phyloP scores from a whole-genome alignment of 208 protist species.

The Chromosphaera perkinsii region DNA sequence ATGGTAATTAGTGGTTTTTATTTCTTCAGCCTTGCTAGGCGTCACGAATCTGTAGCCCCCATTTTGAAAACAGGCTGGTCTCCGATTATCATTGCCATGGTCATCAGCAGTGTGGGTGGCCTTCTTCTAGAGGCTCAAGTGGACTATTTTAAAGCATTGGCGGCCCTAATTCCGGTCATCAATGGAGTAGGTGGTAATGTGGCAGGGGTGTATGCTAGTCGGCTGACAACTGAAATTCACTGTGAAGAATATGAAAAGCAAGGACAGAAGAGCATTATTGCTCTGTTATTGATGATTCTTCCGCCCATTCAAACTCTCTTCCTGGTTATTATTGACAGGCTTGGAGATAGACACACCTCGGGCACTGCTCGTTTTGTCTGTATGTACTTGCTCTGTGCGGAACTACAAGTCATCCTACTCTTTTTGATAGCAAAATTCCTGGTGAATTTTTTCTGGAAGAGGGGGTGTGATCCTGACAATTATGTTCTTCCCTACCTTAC shows the following conservation, averaged over 20 bases:
- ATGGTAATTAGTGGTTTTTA: not conserved
- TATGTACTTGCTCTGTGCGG: not conserved
- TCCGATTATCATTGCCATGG: conserved; percentile 16
- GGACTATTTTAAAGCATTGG: not conserved
- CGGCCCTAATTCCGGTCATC: conserved; percentile 5
- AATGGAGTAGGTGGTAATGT: conserved; percentile 27
- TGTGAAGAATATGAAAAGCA: not conserved
- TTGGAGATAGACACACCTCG: not conserved
- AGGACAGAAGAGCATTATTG: not conserved
- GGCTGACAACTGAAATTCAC: conserved; percentile 5
- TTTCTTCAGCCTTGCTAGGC: not conserved
- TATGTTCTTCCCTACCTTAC: conserved; percentile 6
- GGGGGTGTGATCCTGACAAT: conserved; percentile 11
- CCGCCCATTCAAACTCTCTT: not conserved
- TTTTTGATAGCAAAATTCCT: no score
- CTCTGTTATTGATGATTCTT: conserved; percentile 1
- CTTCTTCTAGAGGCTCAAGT: conserved; percentile 6
- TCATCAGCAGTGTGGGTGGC: conserved; percentile 13
- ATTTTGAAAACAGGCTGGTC: conserved; percentile 3
- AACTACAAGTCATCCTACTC: not conserved
- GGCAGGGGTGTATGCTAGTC: not conserved
- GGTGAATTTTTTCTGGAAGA: conserved; percentile 4
- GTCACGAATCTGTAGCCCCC: not conserved
- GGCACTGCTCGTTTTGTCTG: not conserved
- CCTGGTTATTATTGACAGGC: not conserved